A percentile compares a stretch with the other conserved stretches of the same genome.
phyloP scores from a whole-genome alignment of 2,329 filamentous ascomycete genomes.

The Curvularia sp. region DNA sequence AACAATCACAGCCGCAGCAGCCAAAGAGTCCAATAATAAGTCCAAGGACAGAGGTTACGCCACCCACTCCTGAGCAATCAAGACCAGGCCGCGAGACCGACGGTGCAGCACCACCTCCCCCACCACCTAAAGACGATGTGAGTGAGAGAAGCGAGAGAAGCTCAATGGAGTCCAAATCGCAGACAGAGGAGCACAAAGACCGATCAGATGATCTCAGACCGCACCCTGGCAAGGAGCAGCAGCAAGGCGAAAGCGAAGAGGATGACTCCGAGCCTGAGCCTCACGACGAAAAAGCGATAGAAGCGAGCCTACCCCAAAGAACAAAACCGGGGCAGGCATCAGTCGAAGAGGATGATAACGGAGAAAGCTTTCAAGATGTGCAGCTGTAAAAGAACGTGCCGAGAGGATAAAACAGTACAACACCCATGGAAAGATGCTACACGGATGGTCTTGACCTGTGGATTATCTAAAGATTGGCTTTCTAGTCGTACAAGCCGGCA shows the following conservation, averaged over 20 bases:
- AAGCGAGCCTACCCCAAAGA: constrained; percentile 39
- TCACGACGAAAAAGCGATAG: constrained; percentile 34
- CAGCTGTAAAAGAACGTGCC: constrained; percentile 22
- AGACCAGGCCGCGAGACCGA: constrained; percentile 34
- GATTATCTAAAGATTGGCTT: neutral
- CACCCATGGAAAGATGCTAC: neutral
- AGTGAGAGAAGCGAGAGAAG: constrained; percentile 31
- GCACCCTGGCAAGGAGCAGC: constrained; percentile 36
- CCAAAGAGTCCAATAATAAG: constrained; percentile 47
- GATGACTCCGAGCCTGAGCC: constrained; percentile 31
- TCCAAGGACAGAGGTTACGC: constrained; percentile 59
- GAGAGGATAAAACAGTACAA: neutral
- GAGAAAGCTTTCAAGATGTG: constrained; percentile 47
- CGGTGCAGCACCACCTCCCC: constrained; percentile 41
- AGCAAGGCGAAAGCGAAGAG: constrained; percentile 36
- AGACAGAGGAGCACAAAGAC: constrained; percentile 44
- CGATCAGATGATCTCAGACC: constrained; percentile 45
- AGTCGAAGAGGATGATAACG: constrained; percentile 42
- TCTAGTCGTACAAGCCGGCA: neutral
- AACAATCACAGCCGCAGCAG: constrained; percentile 33
- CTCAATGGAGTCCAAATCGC: constrained; percentile 41
- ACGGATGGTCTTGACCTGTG: too few species aligned
- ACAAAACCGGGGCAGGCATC: constrained; percentile 36
- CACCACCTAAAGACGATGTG: constrained; percentile 44
- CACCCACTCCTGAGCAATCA: constrained; percentile 57